Base-by-base conservation (phyloP, 2,329 filamentous ascomycete species). In the Aspergillus udagawae region DNA sequence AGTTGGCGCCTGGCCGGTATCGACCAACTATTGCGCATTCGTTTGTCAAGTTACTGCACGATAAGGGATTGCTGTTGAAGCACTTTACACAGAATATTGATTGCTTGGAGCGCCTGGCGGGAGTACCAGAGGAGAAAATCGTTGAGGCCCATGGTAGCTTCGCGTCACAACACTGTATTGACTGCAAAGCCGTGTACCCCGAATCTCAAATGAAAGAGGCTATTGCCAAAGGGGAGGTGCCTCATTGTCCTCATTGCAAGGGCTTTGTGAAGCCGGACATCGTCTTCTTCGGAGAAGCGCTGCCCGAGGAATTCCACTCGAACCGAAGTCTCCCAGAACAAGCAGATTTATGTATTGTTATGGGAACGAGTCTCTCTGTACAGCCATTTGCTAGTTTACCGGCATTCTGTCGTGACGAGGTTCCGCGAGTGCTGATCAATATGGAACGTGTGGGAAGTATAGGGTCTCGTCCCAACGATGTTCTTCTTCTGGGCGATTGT, bases 71-170 rank as follows among this genome's bases (percentile, higher is more conserved):
- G 44, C 79, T 99, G 25, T 79, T 88, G 63, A 94, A 92, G 79
- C 84, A 94, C 53, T 99, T 97, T 74, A 97, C 94, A 0, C 94
- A 99, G 71, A 99, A 99, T 70, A 97, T 99, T 64, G 94, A 99
- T 77, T 96, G 92, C 67, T 82, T 99, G 12, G 94, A 99, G 76
- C 85, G 92, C 23, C 82, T 85, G 64, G 94, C 93, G 12, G 94
- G 94, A 27, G 86, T 99, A 0, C 90, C 92, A 0, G 82, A 79
- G 0, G 86, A 93, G 2, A 86, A 84, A 73, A 92, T 99, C 51
- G 82, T 99, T 32, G 93, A 97, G 75, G 94, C 94, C 0, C 94
- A 99, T 73, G 94, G 94, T 49, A 96, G 91, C 72, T 99, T 97
- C 71, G 93, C 93, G 23, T 85, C 84, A 0, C 93, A 97, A 75